Evolutionary conservation across 306 rosid genomes (phyloP), one percentile per base, ranked within the genome.

Genomic region (Quercus alba): DNA sequence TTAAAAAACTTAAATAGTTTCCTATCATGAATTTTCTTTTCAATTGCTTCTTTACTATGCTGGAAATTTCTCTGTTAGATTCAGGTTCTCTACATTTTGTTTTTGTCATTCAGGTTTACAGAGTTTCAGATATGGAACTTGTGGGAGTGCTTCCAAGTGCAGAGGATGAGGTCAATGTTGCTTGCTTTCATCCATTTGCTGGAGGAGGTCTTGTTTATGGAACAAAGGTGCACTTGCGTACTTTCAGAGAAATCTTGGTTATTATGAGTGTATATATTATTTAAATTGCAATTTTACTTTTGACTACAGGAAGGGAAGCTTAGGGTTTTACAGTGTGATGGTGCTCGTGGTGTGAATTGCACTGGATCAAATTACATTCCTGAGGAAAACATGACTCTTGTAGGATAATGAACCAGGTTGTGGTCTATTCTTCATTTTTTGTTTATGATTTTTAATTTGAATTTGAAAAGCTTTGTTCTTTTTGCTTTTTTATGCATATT

Each of bases 151-250:
- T 96, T 81, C 98, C 99, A 38, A 93, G 99, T 87, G 91, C 97
- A 5, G 99, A 96, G 83, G 99, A 96, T 79, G 99, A 93, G 89
- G 99, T 96, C 79, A 96, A 96, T 58, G 98, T 96, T 38, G 99
- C 99, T 62, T 93, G 98, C 79, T 96, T 96, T 85, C 99, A 96
- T 82, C 99, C 99, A 79, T 90, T 88, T 66, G 93, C 94, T 9
- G 99, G 99, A 76, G 98, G 97, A 56, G 99, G 99, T n/a, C 89
- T 96, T 70, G 99, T 93, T 78, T 96, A 96, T 77, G 99, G 99
- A 80, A 96, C 98, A 58, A 96, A 96, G 97, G 99, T 91, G 83
- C 74, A 80, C 57, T 51, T 80, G 58, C 21, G 15, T 70, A 44
- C 14, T 51, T 21, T 81, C 59, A 18, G 57, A 52, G 44, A 35